These are phyloP conservation scores for Phlebiopsis gigantea DNA, from an alignment of 768 basidiomycete genomes.

Conservation along the genomic window DNA sequence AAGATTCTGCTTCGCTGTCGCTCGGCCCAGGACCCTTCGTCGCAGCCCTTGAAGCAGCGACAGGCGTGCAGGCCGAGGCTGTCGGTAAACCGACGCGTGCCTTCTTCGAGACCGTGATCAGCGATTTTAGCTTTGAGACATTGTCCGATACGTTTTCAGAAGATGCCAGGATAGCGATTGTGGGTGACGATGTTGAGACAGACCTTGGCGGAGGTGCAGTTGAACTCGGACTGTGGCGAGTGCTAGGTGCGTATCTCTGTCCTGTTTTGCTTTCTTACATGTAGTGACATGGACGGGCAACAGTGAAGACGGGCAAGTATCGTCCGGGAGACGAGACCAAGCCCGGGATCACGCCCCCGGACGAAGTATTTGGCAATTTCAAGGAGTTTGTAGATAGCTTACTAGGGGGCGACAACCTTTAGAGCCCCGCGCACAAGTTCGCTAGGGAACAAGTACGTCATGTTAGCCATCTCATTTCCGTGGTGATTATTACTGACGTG, in stretches of 20 bases:
- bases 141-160: conserved; percentile 9
- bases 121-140: conserved; percentile 28
- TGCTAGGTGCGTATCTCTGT: conserved; percentile 44
- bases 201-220: conserved; percentile 61
- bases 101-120: conserved; percentile 57
- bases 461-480: no score
- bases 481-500: no score
- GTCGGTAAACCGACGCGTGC: conserved; percentile 59
- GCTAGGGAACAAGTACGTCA: no score
- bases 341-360: conserved; percentile 36
- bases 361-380: conserved; percentile 51
- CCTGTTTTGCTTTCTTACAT: background rate
- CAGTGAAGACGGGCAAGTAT: conserved; percentile 70
- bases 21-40: conserved; percentile 73
- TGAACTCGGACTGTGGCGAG: conserved; percentile 55
- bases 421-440: no score
- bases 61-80: conserved; percentile 41
- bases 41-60: conserved; percentile 51
- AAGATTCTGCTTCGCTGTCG: conserved; percentile 39
- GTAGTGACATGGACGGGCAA: background rate
- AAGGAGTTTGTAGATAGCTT: conserved; percentile 49
- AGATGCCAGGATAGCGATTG: conserved; percentile 39
- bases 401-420: no score
- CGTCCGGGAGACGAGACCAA: conserved; percentile 50
- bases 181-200: conserved; percentile 63